These are phyloP conservation scores for Aurantiochytrium sp. DNA, from an alignment of 108 stramenopile species.

Conservation along the genomic window DNA sequence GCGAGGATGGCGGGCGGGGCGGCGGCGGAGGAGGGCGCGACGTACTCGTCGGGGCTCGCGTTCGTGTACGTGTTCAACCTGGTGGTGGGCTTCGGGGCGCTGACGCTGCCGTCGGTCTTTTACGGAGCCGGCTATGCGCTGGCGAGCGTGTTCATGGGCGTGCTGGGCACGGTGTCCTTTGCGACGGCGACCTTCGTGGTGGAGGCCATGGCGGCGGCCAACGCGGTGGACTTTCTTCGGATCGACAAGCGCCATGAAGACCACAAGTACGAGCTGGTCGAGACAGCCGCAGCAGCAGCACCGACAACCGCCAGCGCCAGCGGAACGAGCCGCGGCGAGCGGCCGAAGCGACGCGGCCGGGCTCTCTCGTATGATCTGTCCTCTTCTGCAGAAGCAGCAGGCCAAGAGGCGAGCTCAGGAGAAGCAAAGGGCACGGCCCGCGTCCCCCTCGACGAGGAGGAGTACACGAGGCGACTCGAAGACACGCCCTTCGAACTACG, in stretches of 20 bases:
- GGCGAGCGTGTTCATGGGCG: not conserved
- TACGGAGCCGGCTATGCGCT: not conserved
- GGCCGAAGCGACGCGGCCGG: no score
- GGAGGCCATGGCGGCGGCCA: not conserved
- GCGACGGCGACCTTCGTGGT: not conserved
- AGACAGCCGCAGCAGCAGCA: not conserved
- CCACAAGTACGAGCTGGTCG: not conserved
- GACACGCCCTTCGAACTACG: not conserved
- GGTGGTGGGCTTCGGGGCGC: not conserved
- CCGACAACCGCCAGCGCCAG: not conserved
- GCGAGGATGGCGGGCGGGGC: not conserved
- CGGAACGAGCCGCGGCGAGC: not conserved
- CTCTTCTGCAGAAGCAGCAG: no score
- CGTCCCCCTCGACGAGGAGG: not conserved
- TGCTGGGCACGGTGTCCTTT: not conserved
- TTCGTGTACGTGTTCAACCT: slow-evolving; percentile 18
- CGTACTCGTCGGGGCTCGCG: not conserved
- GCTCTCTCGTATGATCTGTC: no score
- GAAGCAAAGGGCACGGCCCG: not conserved
- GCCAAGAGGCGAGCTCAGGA: no score
- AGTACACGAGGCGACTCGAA: not conserved
- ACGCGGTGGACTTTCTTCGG: not conserved
- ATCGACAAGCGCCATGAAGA: not conserved
- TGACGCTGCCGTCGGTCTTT: slow-evolving; percentile 12
- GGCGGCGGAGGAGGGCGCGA: not conserved